Evolutionary conservation across 1,284 basidiomycete genomes (phyloP).

Genomic region (Rugosomyces carneus): DNA sequence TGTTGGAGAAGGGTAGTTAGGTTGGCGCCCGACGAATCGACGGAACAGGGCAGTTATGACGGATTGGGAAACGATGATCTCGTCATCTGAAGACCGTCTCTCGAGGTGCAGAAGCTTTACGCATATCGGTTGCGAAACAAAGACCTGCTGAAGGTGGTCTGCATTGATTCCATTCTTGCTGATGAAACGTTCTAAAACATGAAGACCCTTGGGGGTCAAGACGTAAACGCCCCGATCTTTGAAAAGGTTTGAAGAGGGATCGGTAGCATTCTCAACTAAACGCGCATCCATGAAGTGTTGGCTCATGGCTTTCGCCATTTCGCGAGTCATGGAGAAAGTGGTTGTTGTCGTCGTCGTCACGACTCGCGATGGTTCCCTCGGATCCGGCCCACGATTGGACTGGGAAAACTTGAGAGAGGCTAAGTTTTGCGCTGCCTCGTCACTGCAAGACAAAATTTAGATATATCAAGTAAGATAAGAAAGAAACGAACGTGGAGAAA

Average conservation of each 20-base stretch:
- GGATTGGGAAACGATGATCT: conserved; percentile 91
- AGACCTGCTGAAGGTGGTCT: conserved; percentile 88
- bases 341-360: conserved; percentile 99
- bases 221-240: conserved; percentile 96
- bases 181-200: conserved; percentile 98
- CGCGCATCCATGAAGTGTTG: conserved; percentile 99
- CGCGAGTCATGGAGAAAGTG: conserved; percentile 98
- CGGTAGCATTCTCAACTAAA: conserved; percentile 94
- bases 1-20: conserved; percentile 64
- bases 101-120: conserved; percentile 98
- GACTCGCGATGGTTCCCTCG: conserved; percentile 93
- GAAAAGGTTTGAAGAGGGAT: conserved; percentile 84
- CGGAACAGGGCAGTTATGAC: conserved; percentile 95
- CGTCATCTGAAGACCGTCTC: conserved; percentile 87
- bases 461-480: conserved; percentile 15
- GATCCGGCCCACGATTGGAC: conserved; percentile 96
- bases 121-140: conserved; percentile 92
- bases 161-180: conserved; percentile 97
- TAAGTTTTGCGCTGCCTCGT: conserved; percentile 92
- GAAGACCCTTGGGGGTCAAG: conserved; percentile 95
- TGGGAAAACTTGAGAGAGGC: conserved; percentile 98
- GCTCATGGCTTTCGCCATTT: conserved; percentile 99
- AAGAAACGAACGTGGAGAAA: conserved; percentile 77
- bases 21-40: conserved; percentile 83
- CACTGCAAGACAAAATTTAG: conserved; percentile 42